Conservation (phyloP, 169 alveolate species). For the Plasmodium fragile region DNA sequence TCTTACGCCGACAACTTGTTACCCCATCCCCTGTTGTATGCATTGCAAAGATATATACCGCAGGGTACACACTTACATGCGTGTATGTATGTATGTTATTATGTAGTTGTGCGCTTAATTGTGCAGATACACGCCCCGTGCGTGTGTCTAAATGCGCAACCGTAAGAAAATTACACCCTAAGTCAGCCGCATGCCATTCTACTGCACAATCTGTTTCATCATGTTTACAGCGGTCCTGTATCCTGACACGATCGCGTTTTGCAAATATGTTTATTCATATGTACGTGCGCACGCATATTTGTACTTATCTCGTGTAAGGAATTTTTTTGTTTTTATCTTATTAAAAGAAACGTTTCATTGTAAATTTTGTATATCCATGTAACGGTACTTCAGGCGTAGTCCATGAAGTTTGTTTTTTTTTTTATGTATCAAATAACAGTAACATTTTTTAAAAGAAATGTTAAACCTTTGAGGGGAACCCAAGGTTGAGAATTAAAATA, state of each 20-base stretch:
- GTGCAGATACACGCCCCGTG: background rate
- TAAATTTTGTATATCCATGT: slow-evolving; percentile 5
- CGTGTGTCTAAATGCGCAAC: background rate
- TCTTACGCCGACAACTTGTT: background rate
- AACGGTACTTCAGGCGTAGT: background rate
- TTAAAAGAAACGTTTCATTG: background rate
- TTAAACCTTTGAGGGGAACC: background rate
- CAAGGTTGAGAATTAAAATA: background rate
- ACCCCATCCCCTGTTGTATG: background rate
- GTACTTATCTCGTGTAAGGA: background rate
- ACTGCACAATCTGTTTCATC: background rate
- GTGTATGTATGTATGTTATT: slow-evolving; percentile 1
- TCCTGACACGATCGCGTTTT: background rate
- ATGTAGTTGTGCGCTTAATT: background rate
- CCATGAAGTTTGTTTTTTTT: background rate
- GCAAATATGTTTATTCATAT: background rate
- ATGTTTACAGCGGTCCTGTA: background rate
- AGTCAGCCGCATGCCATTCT: background rate
- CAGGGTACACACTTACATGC: background rate
- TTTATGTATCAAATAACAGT: background rate
- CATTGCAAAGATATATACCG: background rate
- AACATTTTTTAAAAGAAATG: slow-evolving; percentile 21
- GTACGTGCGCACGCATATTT: background rate
- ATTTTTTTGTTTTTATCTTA: background rate
- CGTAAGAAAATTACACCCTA: background rate